Evolutionary conservation across 2,329 filamentous ascomycete genomes (phyloP), one percentile per base, ranked within the genome.

Genomic region (Alternaria ethzedia): DNA sequence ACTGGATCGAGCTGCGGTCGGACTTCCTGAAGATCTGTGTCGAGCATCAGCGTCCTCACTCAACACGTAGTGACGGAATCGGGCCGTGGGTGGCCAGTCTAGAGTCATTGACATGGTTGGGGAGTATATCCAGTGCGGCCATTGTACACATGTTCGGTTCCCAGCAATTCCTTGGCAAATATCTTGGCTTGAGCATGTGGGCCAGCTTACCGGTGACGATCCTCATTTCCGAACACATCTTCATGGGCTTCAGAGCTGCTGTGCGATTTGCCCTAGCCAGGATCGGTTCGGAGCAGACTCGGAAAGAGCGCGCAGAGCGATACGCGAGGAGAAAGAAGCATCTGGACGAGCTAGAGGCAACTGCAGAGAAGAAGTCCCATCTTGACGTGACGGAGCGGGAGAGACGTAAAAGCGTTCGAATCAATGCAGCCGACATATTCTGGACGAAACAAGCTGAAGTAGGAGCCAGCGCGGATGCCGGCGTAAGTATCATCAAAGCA

Each of bases 1-100:
- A 78, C 46, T 79, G 76, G 77, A 66, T 79, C 51, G 77, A 79
- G 46, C 65, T 78, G 13, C 74, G 77, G 3, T 75, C 75, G 23
- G 77, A 78, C 43, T 75, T 77, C 25, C 63, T 77, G 36, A 79
- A 79, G 44, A 78, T 79, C 17, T 75, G 73, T 30, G 63, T 76
- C 25, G 77, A 79, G 30, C 66, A 76, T 47, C 74, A 77, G 50
- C 65, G 77, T 5, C 76, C 76, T 2, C 60, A 70, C 4, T 68
- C 76, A 1, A 57, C 63, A 9, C 75, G 76, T 13, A 73, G 69
- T 49, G 76, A 78, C 44, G 74, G 75, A 6, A 74, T 79, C 9
- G 76, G 76, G 11, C 75, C 76, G 0, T 79, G 77, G 77, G 72
- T 78, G 5, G 67, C 66, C 10, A 75, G 74, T 28, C 54, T 79